phyloP scores from a whole-genome alignment of 2,329 filamentous ascomycete species.

The Monosporascus sp. region DNA sequence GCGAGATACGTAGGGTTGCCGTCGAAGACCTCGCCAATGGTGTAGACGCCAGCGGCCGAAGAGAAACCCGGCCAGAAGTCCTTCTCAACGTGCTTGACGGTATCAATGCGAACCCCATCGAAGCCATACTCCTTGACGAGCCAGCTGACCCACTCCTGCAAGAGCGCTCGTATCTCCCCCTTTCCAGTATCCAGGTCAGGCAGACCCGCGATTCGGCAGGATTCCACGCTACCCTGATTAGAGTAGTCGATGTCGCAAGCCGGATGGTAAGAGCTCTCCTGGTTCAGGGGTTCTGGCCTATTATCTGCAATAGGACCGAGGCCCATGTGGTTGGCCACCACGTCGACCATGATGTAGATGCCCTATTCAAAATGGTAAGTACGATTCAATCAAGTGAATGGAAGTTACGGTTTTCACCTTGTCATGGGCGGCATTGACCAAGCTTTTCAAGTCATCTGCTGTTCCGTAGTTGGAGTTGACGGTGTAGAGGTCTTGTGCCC shows the following conservation, averaged over 20 bases:
- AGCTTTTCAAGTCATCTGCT: conserved; percentile 49
- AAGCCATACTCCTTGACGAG: conserved; percentile 57
- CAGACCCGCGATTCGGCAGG: conserved; percentile 54
- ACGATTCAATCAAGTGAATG: background rate
- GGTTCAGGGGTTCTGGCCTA: conserved; percentile 40
- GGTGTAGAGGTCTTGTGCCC: conserved; percentile 42
- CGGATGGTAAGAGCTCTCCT: conserved; percentile 52
- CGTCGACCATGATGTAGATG: conserved; percentile 41
- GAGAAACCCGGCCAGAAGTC: conserved; percentile 52
- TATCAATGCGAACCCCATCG: conserved; percentile 57
- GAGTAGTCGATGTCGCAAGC: conserved; percentile 53
- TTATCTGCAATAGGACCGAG: conserved; percentile 43
- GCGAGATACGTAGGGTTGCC: conserved; percentile 45
- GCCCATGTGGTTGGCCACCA: conserved; percentile 48
- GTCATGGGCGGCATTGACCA: conserved; percentile 50
- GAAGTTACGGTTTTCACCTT: conserved; percentile 38
- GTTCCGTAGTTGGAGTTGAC: conserved; percentile 57
- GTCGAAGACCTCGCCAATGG: conserved; percentile 55
- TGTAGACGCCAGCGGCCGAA: conserved; percentile 50
- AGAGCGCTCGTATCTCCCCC: conserved; percentile 40
- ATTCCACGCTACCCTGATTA: conserved; percentile 40
- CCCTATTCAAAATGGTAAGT: conserved; percentile 2
- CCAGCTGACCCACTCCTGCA: conserved; percentile 52
- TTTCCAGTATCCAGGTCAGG: conserved; percentile 57
- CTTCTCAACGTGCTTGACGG: conserved; percentile 55